phyloP scores from a whole-genome alignment of 768 basidiomycete species.

The Lactifluus rugatus region DNA sequence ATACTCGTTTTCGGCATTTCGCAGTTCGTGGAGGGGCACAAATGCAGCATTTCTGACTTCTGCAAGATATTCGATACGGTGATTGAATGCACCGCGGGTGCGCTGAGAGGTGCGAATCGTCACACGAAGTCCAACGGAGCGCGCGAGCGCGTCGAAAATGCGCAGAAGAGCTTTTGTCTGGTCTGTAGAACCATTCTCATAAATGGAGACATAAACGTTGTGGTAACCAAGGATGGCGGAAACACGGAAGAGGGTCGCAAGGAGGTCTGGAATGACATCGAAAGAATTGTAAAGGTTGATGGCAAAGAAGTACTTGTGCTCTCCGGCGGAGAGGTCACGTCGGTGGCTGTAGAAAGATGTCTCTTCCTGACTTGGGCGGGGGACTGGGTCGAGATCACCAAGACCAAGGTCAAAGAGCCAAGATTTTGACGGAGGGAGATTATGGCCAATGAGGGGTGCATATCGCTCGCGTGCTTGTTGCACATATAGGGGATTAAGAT shows the following conservation, averaged over 20 bases:
- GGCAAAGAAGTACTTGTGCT: conserved; percentile 98
- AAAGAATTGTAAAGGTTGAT: conserved; percentile 99
- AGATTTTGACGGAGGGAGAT: conserved; percentile 43
- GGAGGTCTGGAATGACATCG: conserved; percentile 95
- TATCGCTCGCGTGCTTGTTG: conserved; percentile 85
- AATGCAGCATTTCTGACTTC: conserved; percentile 99
- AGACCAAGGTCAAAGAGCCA: conserved; percentile 53
- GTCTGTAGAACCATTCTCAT: conserved; percentile 98
- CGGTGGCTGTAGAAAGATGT: conserved; percentile 27
- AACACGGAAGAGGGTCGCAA: conserved; percentile 91
- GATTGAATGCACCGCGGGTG: conserved; percentile 92
- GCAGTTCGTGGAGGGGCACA: conserved; percentile 87
- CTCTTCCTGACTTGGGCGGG: conserved; percentile 34
- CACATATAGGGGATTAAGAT: conserved; percentile 73
- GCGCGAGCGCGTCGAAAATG: conserved; percentile 89
- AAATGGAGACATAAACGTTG: conserved; percentile 97
- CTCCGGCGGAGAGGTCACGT: conserved; percentile 34
- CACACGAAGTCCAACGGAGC: conserved; percentile 83
- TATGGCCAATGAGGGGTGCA: conserved; percentile 70
- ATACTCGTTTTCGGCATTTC: conserved; percentile 85
- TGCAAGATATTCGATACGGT: conserved; percentile 99
- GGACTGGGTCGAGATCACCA: conserved; percentile 20
- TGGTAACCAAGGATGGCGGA: conserved; percentile 90
- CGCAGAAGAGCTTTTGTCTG: conserved; percentile 95
- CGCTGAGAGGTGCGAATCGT: conserved; percentile 90